A percentile compares a stretch with the other conserved stretches of the same genome.
Conservation (phyloP, 768 basidiomycete species). For the Cystobasidium onofrii region DNA sequence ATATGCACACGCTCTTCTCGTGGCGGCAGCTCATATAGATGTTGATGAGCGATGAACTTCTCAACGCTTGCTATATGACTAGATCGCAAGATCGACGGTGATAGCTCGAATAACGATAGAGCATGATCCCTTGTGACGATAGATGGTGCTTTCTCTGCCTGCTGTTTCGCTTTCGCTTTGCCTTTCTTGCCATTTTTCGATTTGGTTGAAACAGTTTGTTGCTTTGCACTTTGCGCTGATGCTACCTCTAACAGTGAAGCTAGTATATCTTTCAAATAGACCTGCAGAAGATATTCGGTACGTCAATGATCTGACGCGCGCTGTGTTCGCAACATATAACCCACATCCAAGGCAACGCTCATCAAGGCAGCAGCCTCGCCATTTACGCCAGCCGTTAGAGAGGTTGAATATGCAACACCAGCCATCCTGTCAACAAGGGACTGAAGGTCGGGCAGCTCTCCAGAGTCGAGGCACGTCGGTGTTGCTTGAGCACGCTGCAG, state of each 20-base stretch:
- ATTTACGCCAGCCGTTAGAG: background rate
- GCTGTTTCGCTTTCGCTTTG: slow-evolving; percentile 13
- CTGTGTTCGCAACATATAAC: background rate
- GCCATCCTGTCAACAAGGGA: slow-evolving; percentile 13
- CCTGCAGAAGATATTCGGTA: background rate
- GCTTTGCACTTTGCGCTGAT: background rate
- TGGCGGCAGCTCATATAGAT: background rate
- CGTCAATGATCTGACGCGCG: background rate
- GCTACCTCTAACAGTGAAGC: background rate
- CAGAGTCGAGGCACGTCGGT: background rate
- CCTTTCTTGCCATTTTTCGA: background rate
- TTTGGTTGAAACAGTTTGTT: background rate
- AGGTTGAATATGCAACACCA: slow-evolving; percentile 2
- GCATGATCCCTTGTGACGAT: background rate
- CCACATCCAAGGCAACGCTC: slow-evolving; percentile 15
- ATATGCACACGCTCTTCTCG: background rate
- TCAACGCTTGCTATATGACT: slow-evolving; percentile 16
- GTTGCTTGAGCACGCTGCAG: slow-evolving; percentile 8
- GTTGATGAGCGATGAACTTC: slow-evolving; percentile 8
- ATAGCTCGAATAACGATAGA: slow-evolving; percentile 1
- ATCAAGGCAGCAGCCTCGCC: slow-evolving; percentile 4
- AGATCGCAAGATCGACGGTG: background rate
- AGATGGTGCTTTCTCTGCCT: background rate
- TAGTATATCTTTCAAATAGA: slow-evolving; percentile 18
- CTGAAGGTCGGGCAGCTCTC: slow-evolving; percentile 14